A percentile compares a stretch with the other conserved stretches of the same genome.
Evolutionary conservation across 192 early-diverging fungal genomes (phyloP).

Genomic region (Gigaspora rosea): DNA sequence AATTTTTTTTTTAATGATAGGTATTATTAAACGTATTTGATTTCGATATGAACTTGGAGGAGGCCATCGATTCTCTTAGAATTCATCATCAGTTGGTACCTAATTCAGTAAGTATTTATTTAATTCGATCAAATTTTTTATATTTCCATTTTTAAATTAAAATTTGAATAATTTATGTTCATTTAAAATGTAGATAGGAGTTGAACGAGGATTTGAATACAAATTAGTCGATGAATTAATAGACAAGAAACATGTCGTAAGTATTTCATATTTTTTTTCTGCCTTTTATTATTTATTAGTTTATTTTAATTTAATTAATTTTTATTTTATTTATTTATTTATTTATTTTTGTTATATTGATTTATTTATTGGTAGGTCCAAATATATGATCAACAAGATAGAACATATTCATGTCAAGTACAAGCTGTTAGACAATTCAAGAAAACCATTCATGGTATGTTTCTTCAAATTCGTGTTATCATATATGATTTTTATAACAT

Average conservation of each 20-base stretch:
- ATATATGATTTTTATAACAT: background rate
- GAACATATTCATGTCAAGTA: background rate
- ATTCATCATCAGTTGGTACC: slow-evolving; percentile 93
- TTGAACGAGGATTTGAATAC: no score
- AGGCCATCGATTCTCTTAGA: slow-evolving; percentile 73
- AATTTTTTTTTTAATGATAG: slow-evolving; percentile 40
- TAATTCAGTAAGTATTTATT: slow-evolving; percentile 40
- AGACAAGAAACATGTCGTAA: no score
- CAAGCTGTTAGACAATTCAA: background rate
- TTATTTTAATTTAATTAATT: no score
- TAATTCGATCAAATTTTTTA: background rate
- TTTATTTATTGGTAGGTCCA: no score
- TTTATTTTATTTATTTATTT: no score
- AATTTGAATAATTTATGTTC: no score
- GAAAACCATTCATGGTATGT: background rate
- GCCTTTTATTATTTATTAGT: no score
- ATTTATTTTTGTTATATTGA: no score
- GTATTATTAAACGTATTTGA: slow-evolving; percentile 76
- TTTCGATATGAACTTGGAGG: slow-evolving; percentile 61
- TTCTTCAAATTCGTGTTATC: background rate
- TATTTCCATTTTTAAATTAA: background rate
- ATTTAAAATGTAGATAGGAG: no score
- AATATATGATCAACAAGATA: no score
- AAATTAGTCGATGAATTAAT: no score
- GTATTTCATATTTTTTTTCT: no score